phyloP scores from a whole-genome alignment of 2,329 filamentous ascomycete species.

The Magnaporthiopsis rhizophila region DNA sequence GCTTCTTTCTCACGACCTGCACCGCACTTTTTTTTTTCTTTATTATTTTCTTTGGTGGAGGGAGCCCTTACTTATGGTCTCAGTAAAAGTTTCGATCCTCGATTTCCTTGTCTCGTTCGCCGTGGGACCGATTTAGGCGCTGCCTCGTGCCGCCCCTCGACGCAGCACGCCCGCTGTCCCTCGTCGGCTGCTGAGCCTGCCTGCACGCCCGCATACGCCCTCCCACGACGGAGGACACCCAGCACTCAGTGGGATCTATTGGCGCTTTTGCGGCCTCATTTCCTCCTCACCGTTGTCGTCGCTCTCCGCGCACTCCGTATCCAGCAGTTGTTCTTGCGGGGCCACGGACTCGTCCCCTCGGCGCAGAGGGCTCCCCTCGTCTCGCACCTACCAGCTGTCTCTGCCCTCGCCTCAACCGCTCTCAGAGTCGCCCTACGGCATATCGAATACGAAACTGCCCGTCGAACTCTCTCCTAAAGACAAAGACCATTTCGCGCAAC shows the following conservation, averaged over 20 bases:
- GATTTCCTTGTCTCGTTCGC: neutral
- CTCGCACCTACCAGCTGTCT: neutral
- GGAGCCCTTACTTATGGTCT: conserved; percentile 2
- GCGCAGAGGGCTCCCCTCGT: neutral
- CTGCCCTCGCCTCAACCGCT: neutral
- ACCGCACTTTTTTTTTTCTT: neutral
- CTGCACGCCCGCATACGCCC: neutral
- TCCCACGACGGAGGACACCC: neutral
- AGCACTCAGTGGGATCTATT: neutral
- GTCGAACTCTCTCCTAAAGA: neutral
- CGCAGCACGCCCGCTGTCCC: no score
- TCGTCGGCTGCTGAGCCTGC: neutral
- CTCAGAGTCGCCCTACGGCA: neutral
- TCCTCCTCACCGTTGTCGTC: neutral
- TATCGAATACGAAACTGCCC: neutral
- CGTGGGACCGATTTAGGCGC: neutral
- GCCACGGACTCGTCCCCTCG: neutral
- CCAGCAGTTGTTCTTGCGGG: neutral
- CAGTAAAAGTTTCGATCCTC: neutral
- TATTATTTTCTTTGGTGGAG: neutral
- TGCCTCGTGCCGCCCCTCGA: neutral
- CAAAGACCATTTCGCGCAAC: neutral
- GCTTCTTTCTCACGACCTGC: conserved; percentile 1
- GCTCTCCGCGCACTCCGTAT: neutral
- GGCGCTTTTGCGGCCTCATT: neutral